A percentile compares a stretch with the other conserved stretches of the same genome.
These are phyloP conservation scores for Auricularia cornea DNA, from an alignment of 768 basidiomycete genomes.

Conservation along the genomic window DNA sequence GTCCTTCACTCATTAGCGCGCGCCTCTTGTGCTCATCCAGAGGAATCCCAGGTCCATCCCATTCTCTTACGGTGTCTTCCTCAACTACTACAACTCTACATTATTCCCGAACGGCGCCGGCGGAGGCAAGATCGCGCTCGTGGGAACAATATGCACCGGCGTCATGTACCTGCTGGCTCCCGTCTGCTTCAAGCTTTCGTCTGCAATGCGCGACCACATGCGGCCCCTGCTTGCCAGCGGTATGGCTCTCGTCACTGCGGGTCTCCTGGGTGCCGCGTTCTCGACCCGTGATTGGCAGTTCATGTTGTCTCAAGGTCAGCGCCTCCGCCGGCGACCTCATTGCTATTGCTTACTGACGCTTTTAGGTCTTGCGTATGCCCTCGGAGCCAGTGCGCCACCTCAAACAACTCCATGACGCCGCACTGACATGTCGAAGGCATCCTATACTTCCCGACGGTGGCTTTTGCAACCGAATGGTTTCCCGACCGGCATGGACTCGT, in stretches of 20 bases:
- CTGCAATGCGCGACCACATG: not conserved
- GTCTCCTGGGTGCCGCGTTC: not conserved
- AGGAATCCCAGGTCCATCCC: not conserved
- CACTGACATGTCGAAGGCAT: not conserved
- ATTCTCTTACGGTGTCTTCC: not conserved
- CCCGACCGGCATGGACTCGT: not conserved
- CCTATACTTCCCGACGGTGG: not conserved
- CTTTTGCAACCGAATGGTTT: not conserved
- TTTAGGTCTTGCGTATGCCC: not conserved
- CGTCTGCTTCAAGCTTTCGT: not conserved
- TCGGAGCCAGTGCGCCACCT: not conserved
- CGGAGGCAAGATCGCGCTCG: not conserved
- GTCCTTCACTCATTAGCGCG: not conserved
- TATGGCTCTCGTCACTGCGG: not conserved
- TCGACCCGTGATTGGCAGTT: not conserved
- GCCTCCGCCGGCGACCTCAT: no score
- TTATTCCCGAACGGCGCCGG: not conserved
- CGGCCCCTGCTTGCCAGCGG: not conserved
- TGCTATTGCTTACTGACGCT: no score
- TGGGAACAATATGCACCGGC: not conserved
- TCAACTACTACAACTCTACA: not conserved
- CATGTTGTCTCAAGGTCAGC: not conserved
- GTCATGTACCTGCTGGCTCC: not conserved
- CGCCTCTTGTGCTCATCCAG: not conserved
- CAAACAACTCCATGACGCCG: not conserved